Base-by-base conservation (phyloP, 2,329 filamentous ascomycete genomes). In the Fonsecaea pugnacius region DNA sequence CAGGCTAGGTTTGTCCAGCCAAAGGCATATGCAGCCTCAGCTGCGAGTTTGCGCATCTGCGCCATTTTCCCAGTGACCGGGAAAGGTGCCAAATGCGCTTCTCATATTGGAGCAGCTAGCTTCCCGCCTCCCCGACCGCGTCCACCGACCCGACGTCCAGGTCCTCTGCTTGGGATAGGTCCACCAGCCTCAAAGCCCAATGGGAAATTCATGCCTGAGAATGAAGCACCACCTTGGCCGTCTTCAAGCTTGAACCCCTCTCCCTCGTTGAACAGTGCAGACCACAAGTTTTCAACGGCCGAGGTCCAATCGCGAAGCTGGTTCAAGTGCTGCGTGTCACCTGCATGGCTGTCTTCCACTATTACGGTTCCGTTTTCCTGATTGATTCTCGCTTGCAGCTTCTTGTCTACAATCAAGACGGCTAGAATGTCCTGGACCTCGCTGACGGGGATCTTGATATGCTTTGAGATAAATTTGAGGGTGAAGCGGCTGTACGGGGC, bases 381-480 rank as follows among this genome's bases (percentile, higher is more conserved):
- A 78, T 99, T 91, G 73, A 99, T 94, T 77, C 89, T 90, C 67
- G 92, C 95, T 57, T 88, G 84, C 70, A 99, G 88, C 75, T 92
- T 91, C 73, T 91, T 89, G 75, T 96, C 92, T 66, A 97, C 86
- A 69, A 99, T 98, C 59, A 98, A 83, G 78, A 93, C 96, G 54
- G 92, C 90, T n/a, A 98, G 81, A 67, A 99, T 98, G 72, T 99
- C 95, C 78, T 96, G 90, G 2, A 96, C 92, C 78, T 99, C 95
- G 14, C 86, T 81, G 53, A 92, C 85, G 32, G 89, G 88, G 69
- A 99, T 96, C 75, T 90, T 90, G 68, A 99, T 89, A 72, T 94
- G 89, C 72, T 89, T 89, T 32, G 92, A 92, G 70, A 99, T 92
- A 83, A 96, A 96, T 21, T 83, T 82, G 27, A 98, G 82, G 68